phyloP scores from a whole-genome alignment of 164 flowering plant genomes.

The Nymphaea colorata region DNA sequence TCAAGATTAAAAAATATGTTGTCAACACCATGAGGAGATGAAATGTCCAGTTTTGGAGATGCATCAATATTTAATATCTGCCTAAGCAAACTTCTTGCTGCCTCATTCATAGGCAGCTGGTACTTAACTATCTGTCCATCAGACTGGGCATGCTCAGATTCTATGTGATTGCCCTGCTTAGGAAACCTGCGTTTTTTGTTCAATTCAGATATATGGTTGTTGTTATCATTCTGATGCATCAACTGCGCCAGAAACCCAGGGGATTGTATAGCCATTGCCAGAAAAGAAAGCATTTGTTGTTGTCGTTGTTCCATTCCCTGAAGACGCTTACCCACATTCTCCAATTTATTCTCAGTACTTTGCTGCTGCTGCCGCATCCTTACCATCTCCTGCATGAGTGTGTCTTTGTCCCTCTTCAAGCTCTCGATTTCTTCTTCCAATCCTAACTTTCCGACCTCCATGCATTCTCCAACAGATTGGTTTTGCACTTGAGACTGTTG shows the following conservation, averaged over 20 bases:
- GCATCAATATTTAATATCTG: slow-evolving; percentile 38
- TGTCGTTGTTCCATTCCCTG: slow-evolving; percentile 44
- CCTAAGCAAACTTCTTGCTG: slow-evolving; percentile 46
- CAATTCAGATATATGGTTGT: slow-evolving; percentile 13
- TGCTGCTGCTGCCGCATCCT: slow-evolving; percentile 54
- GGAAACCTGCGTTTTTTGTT: slow-evolving; percentile 48
- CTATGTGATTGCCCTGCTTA: slow-evolving; percentile 25
- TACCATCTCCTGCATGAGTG: slow-evolving; percentile 43
- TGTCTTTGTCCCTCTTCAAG: slow-evolving; percentile 41
- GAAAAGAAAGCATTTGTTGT: slow-evolving; percentile 53
- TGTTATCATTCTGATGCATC: slow-evolving; percentile 14
- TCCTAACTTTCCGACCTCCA: slow-evolving; percentile 41
- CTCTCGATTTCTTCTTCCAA: slow-evolving; percentile 49
- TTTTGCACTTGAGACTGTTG: slow-evolving; percentile 1
- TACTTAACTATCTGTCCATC: slow-evolving; percentile 51
- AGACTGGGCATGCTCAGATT: slow-evolving; percentile 3
- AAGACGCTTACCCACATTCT: slow-evolving; percentile 37
- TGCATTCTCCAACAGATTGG: slow-evolving; percentile 18
- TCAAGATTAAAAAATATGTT: not conserved
- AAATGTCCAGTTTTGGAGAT: slow-evolving; percentile 21
- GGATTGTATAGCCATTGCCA: slow-evolving; percentile 47
- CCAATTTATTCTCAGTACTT: slow-evolving; percentile 22
- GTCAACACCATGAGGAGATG: slow-evolving; percentile 13
- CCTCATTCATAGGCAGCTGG: slow-evolving; percentile 53
- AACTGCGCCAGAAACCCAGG: slow-evolving; percentile 42